Evolutionary conservation across 371 early-diverging fungal genomes (phyloP), one percentile per base, ranked within the genome.

Genomic region (Apophysomyces ossiformis): DNA sequence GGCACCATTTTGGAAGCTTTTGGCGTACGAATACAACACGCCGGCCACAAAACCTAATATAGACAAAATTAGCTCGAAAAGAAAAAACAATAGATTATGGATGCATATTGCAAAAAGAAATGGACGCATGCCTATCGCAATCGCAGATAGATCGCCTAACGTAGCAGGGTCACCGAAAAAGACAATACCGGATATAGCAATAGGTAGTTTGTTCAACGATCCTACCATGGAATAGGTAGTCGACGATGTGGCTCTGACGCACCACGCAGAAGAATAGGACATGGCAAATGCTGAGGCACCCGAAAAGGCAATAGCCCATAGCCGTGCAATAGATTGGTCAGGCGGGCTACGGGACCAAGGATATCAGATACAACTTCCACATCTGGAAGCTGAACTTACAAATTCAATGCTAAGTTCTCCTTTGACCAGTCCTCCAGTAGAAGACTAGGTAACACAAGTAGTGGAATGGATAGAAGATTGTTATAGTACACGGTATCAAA

Each of bases 181-280:
- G n/a, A 99, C 59, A 82, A 99, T 96, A 37, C 99, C 99, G 60
- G 94, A 91, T 38, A 96, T 82, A 18, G 99, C 95, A 58, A 99
- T 93, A 7, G 99, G 96, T 36, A 99, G 83, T 74, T 99, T 99
- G 83, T 99, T 99, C 43, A 99, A 87, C 9, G 99, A 98, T 15
- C 99, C 99, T 16, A 96, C 94, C 99, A 99, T 99, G 58, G 94
- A 93, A 80, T 97, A 95, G 0, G 99, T 98, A 9, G 99, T 99
- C 1, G 99, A 95, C 3, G 90, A 88, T 15, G 99, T 95, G 6
- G 92, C 91, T 66, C 97, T 90, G 16, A 99, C 90, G 75, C 97
- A 95, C 98, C 97, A 98, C 2, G 95, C 92, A 60, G 94, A 93
- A 44, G 92, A 88, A 77, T 94, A 97, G 9, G 94, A 90, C 76